phyloP scores from a whole-genome alignment of 345 rosid genomes.

The Salix udensis region DNA sequence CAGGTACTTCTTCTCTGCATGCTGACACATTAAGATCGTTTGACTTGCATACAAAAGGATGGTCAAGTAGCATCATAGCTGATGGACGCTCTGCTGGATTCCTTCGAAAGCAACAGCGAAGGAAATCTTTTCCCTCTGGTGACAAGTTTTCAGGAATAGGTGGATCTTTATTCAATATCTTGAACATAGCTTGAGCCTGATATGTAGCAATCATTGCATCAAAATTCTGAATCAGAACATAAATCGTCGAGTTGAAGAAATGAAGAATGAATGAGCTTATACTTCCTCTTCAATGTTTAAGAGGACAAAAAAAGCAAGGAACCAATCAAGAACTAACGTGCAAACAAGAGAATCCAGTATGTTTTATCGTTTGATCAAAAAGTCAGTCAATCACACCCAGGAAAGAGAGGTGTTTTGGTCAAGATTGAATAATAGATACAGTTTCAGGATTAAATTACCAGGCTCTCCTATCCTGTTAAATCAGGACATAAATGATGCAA shows the following conservation, averaged over 20 bases:
- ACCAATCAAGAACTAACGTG: neutral
- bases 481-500: neutral
- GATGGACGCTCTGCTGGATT: conserved; percentile 59
- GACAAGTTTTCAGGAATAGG: conserved; percentile 56
- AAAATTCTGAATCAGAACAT: neutral
- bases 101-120: conserved; percentile 48
- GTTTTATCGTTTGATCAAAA: neutral
- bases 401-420: neutral
- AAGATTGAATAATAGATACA: neutral
- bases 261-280: neutral
- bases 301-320: neutral
- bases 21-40: conserved; percentile 25
- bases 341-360: neutral
- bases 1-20: conserved; percentile 20
- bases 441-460: neutral
- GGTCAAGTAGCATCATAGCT: conserved; percentile 47
- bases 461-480: neutral
- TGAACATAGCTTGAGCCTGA: conserved; percentile 73
- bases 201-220: conserved; percentile 4
- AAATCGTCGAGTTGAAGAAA: neutral
- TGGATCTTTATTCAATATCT: conserved; percentile 47
- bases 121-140: conserved; percentile 59
- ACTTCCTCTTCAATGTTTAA: neutral
- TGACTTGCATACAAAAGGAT: conserved; percentile 49
- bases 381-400: neutral